These are phyloP conservation scores for Podospora pseudoanserina DNA, from an alignment of 495 filamentous ascomycete species.

Conservation along the genomic window DNA sequence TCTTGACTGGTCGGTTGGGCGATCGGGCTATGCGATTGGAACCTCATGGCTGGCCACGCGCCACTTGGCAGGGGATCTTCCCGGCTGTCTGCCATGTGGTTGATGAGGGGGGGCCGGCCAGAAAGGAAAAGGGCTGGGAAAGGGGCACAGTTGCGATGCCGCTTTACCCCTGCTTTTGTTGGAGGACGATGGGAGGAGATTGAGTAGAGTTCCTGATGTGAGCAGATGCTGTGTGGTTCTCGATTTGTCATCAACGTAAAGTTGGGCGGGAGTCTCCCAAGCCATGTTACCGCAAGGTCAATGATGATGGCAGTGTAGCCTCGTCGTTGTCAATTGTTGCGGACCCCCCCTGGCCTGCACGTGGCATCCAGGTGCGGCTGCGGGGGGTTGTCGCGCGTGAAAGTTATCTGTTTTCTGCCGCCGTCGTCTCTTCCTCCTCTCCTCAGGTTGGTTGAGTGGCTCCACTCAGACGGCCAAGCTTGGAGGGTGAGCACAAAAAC, in stretches of 20 bases:
- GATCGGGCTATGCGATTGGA: neutral
- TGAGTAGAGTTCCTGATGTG: neutral
- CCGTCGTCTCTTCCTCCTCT: neutral
- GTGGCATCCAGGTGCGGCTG: conserved; percentile 6
- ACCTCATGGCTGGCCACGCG: conserved; percentile 1
- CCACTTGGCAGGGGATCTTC: conserved; percentile 12
- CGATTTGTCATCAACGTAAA: neutral
- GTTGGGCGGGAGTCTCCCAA: neutral
- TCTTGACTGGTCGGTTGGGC: conserved; percentile 1
- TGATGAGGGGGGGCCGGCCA: too few relatives aligned
- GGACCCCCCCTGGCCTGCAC: conserved; percentile 8
- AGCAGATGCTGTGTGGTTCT: neutral
- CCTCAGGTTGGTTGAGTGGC: neutral
- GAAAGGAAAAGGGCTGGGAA: neutral
- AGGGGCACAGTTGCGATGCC: neutral
- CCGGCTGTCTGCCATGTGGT: conserved; percentile 3
- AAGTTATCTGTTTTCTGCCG: neutral
- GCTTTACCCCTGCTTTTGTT: conserved; percentile 1
- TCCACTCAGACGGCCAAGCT: conserved; percentile 4
- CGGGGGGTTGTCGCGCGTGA: neutral
- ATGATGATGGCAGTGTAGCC: neutral
- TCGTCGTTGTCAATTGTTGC: conserved; percentile 9
- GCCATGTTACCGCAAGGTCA: neutral
- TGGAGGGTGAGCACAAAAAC: conserved; percentile 1
- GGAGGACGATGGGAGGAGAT: neutral